Evolutionary conservation across 2,329 filamentous ascomycete genomes (phyloP).

Genomic region (Allantophomopsis cytisporea): DNA sequence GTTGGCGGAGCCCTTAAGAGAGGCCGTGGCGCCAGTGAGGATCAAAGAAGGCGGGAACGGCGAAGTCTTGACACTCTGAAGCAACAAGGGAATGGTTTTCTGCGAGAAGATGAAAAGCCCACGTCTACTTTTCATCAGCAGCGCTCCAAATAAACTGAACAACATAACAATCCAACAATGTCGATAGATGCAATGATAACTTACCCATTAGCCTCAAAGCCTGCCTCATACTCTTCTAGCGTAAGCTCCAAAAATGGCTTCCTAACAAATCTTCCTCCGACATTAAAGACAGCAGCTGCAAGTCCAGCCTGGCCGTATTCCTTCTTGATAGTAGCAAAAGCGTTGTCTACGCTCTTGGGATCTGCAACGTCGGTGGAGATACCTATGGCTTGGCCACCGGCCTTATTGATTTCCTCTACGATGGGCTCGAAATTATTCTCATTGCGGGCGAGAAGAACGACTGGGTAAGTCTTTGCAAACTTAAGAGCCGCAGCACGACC

Average conservation of each 20-base stretch:
- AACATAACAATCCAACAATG: not conserved
- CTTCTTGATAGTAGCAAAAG: constrained; percentile 47
- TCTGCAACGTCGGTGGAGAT: constrained; percentile 53
- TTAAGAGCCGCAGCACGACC: constrained; percentile 37
- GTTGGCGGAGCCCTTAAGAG: constrained; percentile 54
- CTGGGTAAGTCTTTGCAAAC: constrained; percentile 53
- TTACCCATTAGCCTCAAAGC: constrained; percentile 34
- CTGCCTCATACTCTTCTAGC: constrained; percentile 32
- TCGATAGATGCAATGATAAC: constrained; percentile 10
- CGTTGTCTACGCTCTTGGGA: constrained; percentile 32
- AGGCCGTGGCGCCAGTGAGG: constrained; percentile 79
- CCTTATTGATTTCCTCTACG: constrained; percentile 51
- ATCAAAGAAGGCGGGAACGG: constrained; percentile 65
- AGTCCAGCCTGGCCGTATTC: constrained; percentile 40
- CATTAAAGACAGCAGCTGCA: constrained; percentile 60
- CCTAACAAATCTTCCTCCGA: constrained; percentile 32
- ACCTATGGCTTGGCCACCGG: constrained; percentile 57
- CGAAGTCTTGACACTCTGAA: constrained; percentile 38
- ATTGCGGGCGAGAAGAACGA: constrained; percentile 61
- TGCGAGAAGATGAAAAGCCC: constrained; percentile 71
- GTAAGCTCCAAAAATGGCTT: constrained; percentile 47
- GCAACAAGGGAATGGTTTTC: constrained; percentile 53
- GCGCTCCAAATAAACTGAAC: not conserved
- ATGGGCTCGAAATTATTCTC: constrained; percentile 52
- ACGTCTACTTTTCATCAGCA: constrained; percentile 23